Conservation (phyloP, 2,329 filamentous ascomycete species). For the Beauveria rudraprayagi region DNA sequence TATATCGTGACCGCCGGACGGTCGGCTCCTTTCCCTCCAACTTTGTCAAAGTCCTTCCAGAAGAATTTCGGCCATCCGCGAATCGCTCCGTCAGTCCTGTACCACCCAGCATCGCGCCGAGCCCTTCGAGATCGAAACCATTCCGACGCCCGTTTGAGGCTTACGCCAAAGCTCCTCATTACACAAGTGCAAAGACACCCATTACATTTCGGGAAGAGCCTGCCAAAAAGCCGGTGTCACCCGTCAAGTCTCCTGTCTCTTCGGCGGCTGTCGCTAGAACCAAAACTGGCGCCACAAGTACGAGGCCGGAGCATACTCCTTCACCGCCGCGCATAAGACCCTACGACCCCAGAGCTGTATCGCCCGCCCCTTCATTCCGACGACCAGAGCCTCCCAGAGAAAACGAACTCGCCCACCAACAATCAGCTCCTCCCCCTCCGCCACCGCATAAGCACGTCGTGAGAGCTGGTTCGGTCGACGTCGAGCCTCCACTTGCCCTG, state of each 20-base stretch:
- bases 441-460: constrained; percentile 17
- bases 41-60: constrained; percentile 84
- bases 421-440: constrained; percentile 29
- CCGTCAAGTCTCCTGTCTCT: not conserved
- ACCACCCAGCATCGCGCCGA: constrained; percentile 46
- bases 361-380: constrained; percentile 20
- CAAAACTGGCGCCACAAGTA: not conserved
- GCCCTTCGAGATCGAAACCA: constrained; percentile 52
- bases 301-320: constrained; percentile 8
- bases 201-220: constrained; percentile 44
- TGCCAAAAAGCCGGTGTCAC: not conserved
- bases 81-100: constrained; percentile 53
- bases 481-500: constrained; percentile 17
- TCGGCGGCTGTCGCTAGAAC: not conserved
- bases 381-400: constrained; percentile 26
- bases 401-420: constrained; percentile 21
- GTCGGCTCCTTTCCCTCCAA: constrained; percentile 95
- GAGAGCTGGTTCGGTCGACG: constrained; percentile 19
- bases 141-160: constrained; percentile 62
- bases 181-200: constrained; percentile 54
- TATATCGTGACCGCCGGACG: constrained; percentile 82
- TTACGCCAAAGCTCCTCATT: constrained; percentile 58
- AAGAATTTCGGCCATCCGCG: constrained; percentile 68
- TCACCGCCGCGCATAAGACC: constrained; percentile 19
- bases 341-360: constrained; percentile 25